Evolutionary conservation across 1,284 basidiomycete genomes (phyloP).

Genomic region (Pseudozyma flocculosa): DNA sequence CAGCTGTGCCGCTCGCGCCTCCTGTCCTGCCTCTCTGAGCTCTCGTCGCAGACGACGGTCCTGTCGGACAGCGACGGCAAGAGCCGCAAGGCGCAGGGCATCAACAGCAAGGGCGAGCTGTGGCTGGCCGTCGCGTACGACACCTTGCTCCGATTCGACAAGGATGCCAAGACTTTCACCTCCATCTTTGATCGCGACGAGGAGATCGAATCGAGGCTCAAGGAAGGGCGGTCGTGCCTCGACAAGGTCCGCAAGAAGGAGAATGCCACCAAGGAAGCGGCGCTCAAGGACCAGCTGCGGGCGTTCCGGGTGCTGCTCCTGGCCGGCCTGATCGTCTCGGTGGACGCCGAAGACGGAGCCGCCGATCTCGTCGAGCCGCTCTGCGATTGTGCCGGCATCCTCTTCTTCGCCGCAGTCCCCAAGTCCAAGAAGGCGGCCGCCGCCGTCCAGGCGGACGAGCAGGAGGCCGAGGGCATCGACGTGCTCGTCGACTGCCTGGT

Average conservation of each 20-base stretch:
- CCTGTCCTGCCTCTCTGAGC: constrained; percentile 73
- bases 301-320: constrained; percentile 43
- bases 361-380: constrained; percentile 46
- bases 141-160: constrained; percentile 67
- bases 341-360: constrained; percentile 62
- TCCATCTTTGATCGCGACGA: constrained; percentile 32
- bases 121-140: constrained; percentile 75
- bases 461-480: constrained; percentile 69
- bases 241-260: constrained; percentile 36
- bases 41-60: constrained; percentile 65
- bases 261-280: constrained; percentile 14
- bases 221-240: constrained; percentile 21
- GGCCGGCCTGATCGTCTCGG: constrained; percentile 39
- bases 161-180: constrained; percentile 69
- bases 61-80: constrained; percentile 59
- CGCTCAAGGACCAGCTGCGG: constrained; percentile 17
- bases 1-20: constrained; percentile 70
- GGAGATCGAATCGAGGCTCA: constrained; percentile 29
- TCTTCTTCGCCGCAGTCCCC: constrained; percentile 22
- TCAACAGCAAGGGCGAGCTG: constrained; percentile 71
- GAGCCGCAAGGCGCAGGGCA: constrained; percentile 65
- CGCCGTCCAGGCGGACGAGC: constrained; percentile 59
- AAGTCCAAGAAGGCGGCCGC: constrained; percentile 53
- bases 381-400: constrained; percentile 48
- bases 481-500: constrained; percentile 83